Base-by-base conservation (phyloP, 1,284 basidiomycete genomes). In the Mycena sp. region DNA sequence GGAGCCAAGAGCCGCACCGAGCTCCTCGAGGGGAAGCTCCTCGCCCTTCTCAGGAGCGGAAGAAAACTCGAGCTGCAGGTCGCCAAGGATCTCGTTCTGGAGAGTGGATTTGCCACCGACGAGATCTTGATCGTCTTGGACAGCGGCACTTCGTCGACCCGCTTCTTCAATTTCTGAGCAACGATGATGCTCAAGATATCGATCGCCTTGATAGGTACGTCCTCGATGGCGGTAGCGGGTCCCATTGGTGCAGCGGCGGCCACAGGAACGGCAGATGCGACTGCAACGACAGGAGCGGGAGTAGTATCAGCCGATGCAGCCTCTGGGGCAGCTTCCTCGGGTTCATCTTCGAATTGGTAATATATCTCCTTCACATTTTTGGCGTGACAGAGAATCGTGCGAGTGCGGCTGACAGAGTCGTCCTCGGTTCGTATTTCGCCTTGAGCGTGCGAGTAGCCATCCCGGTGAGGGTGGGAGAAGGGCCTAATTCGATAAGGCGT, bases 91-190 rank as follows among this genome's bases (percentile, higher is more conserved):
- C 78, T 99, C 96, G 77, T 99, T 98, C 79, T 98, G 96, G 61
- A 99, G 83, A 1, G 98, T 99, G 25, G 96, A 99, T 82, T 99
- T 99, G 70, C 98, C 98, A 43, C 95, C 96, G 54, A 98, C 96
- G 64, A 99, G 91, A 74, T 99, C 80, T 99, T 99, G 85, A 99
- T 96, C 1, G 95, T 93, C 79, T 99, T 99, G 68, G 89, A 87
- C n/a, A 96, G 84, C 3, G 95, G 92, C 58, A 99, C 83, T 71
- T 99, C 97, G 56, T 90, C 86, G 37, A 96, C 85, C 65, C 84
- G 87, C 85, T 99, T 99, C 90, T 99, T 99, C 74, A 99, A 84
- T 81, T 99, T 99, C 82, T 99, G 97, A 1, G 97, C 95, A 64
- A 99, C 91, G 76, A 99, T 92, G 71, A 90, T 87, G 52, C 88